phyloP scores from a whole-genome alignment of 805 yeast species.

The Tetrapisispora namnaoensis region DNA sequence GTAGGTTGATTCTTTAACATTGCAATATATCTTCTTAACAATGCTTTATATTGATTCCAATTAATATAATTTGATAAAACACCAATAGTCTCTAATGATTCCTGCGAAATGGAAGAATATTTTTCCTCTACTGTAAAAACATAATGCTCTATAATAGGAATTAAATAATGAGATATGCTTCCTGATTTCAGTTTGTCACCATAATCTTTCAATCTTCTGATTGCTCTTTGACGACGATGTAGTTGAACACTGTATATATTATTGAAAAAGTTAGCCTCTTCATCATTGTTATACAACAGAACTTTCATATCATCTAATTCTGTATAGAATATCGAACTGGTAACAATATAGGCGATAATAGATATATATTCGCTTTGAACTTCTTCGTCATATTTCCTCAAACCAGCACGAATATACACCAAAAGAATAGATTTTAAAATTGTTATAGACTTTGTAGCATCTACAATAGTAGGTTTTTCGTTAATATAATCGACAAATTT shows the following conservation, averaged over 20 bases:
- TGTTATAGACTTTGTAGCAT: conserved; percentile 21
- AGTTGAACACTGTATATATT: conserved; percentile 77
- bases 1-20: conserved; percentile 39
- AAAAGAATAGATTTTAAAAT: conserved; percentile 46
- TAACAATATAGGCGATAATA: conserved; percentile 55
- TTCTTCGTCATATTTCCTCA: conserved; percentile 49
- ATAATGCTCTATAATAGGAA: conserved; percentile 80
- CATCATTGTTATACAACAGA: conserved; percentile 56
- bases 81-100: conserved; percentile 55
- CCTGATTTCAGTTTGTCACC: conserved; percentile 39
- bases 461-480: conserved; percentile 19
- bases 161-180: conserved; percentile 65
- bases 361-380: conserved; percentile 64
- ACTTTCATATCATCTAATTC: conserved; percentile 60
- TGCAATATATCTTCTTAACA: conserved; percentile 57
- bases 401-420: conserved; percentile 57
- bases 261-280: conserved; percentile 70
- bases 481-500: conserved; percentile 54
- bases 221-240: conserved; percentile 78
- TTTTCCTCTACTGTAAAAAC: conserved; percentile 52
- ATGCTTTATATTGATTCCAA: conserved; percentile 75
- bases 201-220: conserved; percentile 48
- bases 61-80: conserved; percentile 45
- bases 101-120: conserved; percentile 52
- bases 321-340: conserved; percentile 33